Evolutionary conservation across 345 rosid genomes (phyloP), one percentile per base, ranked within the genome.

Genomic region (Viola odorata): DNA sequence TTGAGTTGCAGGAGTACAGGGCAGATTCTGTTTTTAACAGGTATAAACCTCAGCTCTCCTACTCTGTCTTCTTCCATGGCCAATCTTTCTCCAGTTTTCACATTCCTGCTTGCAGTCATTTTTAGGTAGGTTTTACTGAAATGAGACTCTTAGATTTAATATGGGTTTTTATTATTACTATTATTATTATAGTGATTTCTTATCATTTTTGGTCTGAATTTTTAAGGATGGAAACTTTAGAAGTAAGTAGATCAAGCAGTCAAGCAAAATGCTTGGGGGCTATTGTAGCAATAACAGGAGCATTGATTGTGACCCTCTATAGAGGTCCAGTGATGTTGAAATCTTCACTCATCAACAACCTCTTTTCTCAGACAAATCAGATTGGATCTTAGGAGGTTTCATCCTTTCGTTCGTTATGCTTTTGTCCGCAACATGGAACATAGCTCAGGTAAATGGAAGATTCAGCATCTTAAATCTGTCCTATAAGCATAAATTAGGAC

Each of bases 321-420:
- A 57, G 55, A 54, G 82, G 82, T 37, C 78, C 82, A 37, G 42
- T 68, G 12, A 52, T 78, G 37, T 61, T 67, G 56, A 66, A 10
- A 44, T 17, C 16, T 42, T 41, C 66, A 3, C 45, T 23, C 12
- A 59, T 7, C 57, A 64, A 8, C 63, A 45, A 0, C 68, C 42
- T 54, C 69, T 73, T 37, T 17, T 39, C 13, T 4, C 76, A 14
- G 64, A 64, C 12, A 51, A 73, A 45, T 72, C 71, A 10, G 75
- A 77, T 39, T 86, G 91, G 87, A 41, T 75, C 17, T 3, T 69
- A 1, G 84, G 85, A 6, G 82, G 75, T 37, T 17, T 71, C 38
- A 58, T 83, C 61, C 72, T 81, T 62, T 41, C 77, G 32, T 64
- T 70, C 42, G 70, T 60, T 8, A 60, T 57, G 41, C 40, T 81